phyloP scores from a whole-genome alignment of 1,284 basidiomycete species.

The Takashimella koratensis region DNA sequence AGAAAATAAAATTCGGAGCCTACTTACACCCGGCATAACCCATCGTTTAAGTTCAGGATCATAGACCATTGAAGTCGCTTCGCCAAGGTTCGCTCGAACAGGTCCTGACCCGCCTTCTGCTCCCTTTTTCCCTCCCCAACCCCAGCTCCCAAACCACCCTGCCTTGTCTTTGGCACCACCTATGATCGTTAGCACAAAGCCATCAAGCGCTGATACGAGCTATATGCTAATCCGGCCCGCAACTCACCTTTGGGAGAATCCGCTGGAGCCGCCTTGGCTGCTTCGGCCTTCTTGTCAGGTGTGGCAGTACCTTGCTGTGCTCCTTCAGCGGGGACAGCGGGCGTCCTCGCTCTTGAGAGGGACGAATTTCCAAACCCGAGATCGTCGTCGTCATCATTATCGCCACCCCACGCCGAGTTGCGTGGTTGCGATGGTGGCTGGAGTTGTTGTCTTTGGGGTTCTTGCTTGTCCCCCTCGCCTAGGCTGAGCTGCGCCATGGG shows the following conservation, averaged over 20 bases:
- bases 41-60: conserved; percentile 92
- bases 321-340: conserved; percentile 7
- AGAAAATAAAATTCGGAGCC: conserved; percentile 2
- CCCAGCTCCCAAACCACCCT: conserved; percentile 23
- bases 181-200: background rate
- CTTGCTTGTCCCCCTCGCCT: background rate
- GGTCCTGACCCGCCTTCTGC: conserved; percentile 58
- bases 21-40: conserved; percentile 85
- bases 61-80: conserved; percentile 87
- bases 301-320: too few species aligned
- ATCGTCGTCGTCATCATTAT: conserved; percentile 79
- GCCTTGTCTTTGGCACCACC: too few species aligned
- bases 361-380: conserved; percentile 82
- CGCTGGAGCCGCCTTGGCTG: conserved; percentile 38
- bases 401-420: conserved; percentile 19
- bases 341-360: conserved; percentile 33
- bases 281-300: conserved; percentile 18
- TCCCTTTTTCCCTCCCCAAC: conserved; percentile 64
- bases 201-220: too few species aligned
- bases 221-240: too few species aligned
- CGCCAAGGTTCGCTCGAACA: conserved; percentile 86
- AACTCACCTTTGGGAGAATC: conserved; percentile 42
- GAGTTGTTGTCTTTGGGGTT: background rate
- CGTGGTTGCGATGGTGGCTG: background rate
- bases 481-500: conserved; percentile 63